phyloP scores from a whole-genome alignment of 352 stramenopile genomes.

The Phytophthora macrochlamydospora region DNA sequence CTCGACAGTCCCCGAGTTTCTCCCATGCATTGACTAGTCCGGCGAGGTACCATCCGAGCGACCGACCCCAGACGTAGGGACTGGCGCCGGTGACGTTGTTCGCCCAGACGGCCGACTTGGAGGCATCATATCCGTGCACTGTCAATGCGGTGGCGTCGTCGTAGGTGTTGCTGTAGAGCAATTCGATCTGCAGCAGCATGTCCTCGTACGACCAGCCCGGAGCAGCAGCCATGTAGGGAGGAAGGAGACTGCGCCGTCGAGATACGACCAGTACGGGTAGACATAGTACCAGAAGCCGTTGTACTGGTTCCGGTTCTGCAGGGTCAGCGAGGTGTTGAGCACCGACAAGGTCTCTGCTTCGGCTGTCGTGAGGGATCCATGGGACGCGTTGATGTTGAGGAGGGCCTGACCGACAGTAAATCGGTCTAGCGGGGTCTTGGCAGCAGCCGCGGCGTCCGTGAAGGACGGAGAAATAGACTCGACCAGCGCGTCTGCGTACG shows the following conservation, averaged over 20 bases:
- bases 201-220: conserved; percentile 32
- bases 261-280: conserved; percentile 35
- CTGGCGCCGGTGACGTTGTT: conserved; percentile 31
- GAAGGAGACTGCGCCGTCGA: conserved; percentile 33
- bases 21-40: conserved; percentile 34
- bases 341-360: conserved; percentile 18
- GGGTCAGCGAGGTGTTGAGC: conserved; percentile 20
- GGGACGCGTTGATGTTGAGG: conserved; percentile 22
- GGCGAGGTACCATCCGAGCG: conserved; percentile 31
- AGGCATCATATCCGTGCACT: conserved; percentile 30
- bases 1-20: conserved; percentile 17
- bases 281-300: conserved; percentile 40
- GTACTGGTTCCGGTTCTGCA: conserved; percentile 34
- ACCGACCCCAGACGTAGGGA: conserved; percentile 27
- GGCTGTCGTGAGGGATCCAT: conserved; percentile 15
- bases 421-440: conserved; percentile 30
- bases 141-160: conserved; percentile 21
- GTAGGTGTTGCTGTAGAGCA: conserved; percentile 31
- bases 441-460: conserved; percentile 14
- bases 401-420: conserved; percentile 32
- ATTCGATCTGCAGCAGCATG: conserved; percentile 32
- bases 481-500: conserved; percentile 28
- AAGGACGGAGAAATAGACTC: conserved; percentile 26
- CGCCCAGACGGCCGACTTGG: conserved; percentile 32
- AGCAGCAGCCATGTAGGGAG: conserved; percentile 33